A percentile compares a stretch with the other conserved stretches of the same genome.
Conservation (phyloP, 768 basidiomycete genomes). For the Mycena pura region DNA sequence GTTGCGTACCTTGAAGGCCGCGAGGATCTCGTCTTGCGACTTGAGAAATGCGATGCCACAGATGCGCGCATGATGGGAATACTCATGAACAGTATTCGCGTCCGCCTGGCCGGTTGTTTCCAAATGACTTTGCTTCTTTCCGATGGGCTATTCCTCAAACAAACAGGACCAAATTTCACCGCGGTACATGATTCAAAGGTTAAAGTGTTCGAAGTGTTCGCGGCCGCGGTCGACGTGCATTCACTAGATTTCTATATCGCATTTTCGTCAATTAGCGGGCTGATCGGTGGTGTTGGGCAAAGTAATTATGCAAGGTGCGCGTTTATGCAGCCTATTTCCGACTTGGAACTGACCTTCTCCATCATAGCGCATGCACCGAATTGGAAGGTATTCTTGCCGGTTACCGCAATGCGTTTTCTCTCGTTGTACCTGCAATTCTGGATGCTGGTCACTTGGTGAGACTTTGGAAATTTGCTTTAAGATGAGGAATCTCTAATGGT, state of each 20-base stretch:
- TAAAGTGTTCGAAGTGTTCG: not conserved
- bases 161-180: not conserved
- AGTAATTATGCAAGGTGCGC: not conserved
- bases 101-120: not conserved
- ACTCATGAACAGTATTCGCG: not conserved
- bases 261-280: not conserved
- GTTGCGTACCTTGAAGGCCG: not conserved
- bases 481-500: not conserved
- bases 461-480: not conserved
- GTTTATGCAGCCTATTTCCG: not conserved
- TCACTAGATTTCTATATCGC: not conserved
- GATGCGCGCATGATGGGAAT: not conserved
- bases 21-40: not conserved
- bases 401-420: not conserved
- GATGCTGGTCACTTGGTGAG: not conserved
- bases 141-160: not conserved
- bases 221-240: not conserved
- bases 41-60: not conserved
- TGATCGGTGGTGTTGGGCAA: not conserved
- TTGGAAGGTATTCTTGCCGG: not conserved
- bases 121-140: not conserved
- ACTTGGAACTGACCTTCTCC: too few species aligned
- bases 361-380: not conserved
- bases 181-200: not conserved
- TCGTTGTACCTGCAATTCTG: not conserved